Evolutionary conservation across 2,329 filamentous ascomycete species (phyloP).

Genomic region (Colletotrichum spinosum): DNA sequence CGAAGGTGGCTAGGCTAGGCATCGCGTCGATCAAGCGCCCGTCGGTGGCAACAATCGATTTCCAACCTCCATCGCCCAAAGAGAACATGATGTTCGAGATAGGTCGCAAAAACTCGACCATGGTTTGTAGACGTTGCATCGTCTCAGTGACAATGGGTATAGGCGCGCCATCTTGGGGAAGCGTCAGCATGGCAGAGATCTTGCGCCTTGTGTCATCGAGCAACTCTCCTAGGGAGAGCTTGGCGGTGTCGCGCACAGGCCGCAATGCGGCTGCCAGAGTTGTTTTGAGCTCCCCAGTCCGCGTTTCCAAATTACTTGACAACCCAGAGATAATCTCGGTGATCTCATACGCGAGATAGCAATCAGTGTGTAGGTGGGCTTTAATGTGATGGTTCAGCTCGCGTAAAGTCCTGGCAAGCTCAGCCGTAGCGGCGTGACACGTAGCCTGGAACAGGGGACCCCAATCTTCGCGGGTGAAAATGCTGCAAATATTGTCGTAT

Average conservation of each 20-base stretch:
- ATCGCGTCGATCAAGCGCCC: slow-evolving; percentile 72
- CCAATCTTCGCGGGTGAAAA: slow-evolving; percentile 91
- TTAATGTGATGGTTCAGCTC: slow-evolving; percentile 94
- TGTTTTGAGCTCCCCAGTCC: slow-evolving; percentile 87
- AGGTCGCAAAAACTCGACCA: slow-evolving; percentile 88
- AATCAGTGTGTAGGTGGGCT: slow-evolving; percentile 87
- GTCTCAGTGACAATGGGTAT: slow-evolving; percentile 84
- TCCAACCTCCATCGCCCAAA: slow-evolving; percentile 93
- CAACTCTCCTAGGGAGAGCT: slow-evolving; percentile 83
- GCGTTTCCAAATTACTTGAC: slow-evolving; percentile 81
- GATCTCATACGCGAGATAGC: slow-evolving; percentile 94
- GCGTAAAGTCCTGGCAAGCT: slow-evolving; percentile 86
- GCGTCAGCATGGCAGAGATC: slow-evolving; percentile 70
- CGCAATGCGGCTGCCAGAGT: slow-evolving; percentile 87
- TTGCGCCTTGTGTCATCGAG: slow-evolving; percentile 85
- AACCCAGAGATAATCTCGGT: slow-evolving; percentile 88
- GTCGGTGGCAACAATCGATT: slow-evolving; percentile 60
- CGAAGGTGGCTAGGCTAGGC: slow-evolving; percentile 81
- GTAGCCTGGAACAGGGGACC: slow-evolving; percentile 81
- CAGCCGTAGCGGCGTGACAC: slow-evolving; percentile 80
- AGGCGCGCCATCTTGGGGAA: slow-evolving; percentile 83
- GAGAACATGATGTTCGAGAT: slow-evolving; percentile 92
- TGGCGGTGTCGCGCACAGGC: slow-evolving; percentile 91
- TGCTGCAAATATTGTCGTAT: slow-evolving; percentile 88
- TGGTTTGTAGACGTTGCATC: slow-evolving; percentile 86